Evolutionary conservation across 2,329 filamentous ascomycete genomes (phyloP), one percentile per base, ranked within the genome.

Genomic region (Chaetothyriales sp.): DNA sequence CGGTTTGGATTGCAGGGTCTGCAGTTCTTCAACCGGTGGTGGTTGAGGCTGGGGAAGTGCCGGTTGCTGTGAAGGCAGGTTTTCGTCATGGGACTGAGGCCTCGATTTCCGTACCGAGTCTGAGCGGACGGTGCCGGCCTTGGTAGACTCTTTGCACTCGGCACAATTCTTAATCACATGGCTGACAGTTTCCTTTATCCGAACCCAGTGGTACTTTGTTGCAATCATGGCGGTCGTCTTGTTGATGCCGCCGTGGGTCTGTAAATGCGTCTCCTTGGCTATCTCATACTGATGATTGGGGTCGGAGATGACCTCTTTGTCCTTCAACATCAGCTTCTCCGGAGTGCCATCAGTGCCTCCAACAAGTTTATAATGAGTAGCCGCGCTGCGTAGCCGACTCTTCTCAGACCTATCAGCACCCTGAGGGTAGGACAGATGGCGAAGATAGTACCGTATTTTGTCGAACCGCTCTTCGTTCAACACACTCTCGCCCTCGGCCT

Each of bases 361-460:
- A 9, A 78, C 66, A 32, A 95, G 80, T 68, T 92, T 92, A 73
- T 96, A 96, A 69, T 96, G 90, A 18, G 88, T 95, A 43, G 89
- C 89, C 46, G 90, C 89, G 68, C 86, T 94, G 61, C 92, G 80
- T 51, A 98, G 79, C 60, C 90, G 84, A 70, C 84, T 90, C 77
- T 96, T 96, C 69, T 96, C 92, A 51, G 89, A 89, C 53, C 90
- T 80, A 73, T 95, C 88, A 64, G 90, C 89, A 55, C 89, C 90
- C 61, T 83, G 82, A 53, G 92, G 92, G 67, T 98, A 96, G 67
- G 89, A 87, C 63, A 83, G 84, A 66, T 89, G 87, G 70, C 94
- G 93, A 64, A 96, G 80, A 69, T 96, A 96, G 73, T 86, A 96
- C 63, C 89, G 84, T 66, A 96, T 96, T 75, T 95, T 95, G 74